Percentiles rank a stretch among this genome's conserved stretches.
Evolutionary conservation across 2,329 filamentous ascomycete genomes (phyloP).

Genomic region (Aspergillus sp.): DNA sequence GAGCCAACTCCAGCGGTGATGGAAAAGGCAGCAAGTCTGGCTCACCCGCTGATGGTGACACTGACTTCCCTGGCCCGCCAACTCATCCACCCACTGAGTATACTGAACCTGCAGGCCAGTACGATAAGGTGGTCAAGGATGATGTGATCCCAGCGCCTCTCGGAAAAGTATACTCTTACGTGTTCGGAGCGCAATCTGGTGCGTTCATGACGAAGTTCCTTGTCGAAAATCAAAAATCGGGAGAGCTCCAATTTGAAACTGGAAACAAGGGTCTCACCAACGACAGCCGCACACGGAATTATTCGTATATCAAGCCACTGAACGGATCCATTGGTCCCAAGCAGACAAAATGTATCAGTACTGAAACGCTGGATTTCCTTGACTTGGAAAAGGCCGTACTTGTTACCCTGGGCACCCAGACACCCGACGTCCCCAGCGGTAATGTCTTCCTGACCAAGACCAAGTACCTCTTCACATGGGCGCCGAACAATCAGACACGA

Average conservation of each 20-base stretch:
- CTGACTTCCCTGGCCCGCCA: conserved; percentile 81
- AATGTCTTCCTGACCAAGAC: conserved; percentile 92
- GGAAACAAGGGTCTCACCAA: conserved; percentile 76
- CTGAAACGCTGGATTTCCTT: conserved; percentile 77
- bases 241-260: conserved; percentile 79
- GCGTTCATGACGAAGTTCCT: conserved; percentile 86
- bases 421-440: conserved; percentile 91
- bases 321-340: conserved; percentile 81
- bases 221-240: conserved; percentile 81
- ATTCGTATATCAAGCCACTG: conserved; percentile 89
- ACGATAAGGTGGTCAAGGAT: conserved; percentile 81
- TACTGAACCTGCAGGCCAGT: conserved; percentile 75
- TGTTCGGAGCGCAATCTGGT: conserved; percentile 80
- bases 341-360: conserved; percentile 91
- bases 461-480: conserved; percentile 93
- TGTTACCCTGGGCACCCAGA: conserved; percentile 81
- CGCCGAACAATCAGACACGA: conserved; percentile 78
- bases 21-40: conserved; percentile 53
- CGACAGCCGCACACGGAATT: conserved; percentile 73
- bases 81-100: conserved; percentile 85
- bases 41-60: conserved; percentile 34
- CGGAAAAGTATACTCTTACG: conserved; percentile 84
- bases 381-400: conserved; percentile 87
- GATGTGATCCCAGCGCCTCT: conserved; percentile 83
- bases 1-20: conserved; percentile 38